Base-by-base conservation (phyloP, 164 flowering plant species). In the Saururus chinensis region DNA sequence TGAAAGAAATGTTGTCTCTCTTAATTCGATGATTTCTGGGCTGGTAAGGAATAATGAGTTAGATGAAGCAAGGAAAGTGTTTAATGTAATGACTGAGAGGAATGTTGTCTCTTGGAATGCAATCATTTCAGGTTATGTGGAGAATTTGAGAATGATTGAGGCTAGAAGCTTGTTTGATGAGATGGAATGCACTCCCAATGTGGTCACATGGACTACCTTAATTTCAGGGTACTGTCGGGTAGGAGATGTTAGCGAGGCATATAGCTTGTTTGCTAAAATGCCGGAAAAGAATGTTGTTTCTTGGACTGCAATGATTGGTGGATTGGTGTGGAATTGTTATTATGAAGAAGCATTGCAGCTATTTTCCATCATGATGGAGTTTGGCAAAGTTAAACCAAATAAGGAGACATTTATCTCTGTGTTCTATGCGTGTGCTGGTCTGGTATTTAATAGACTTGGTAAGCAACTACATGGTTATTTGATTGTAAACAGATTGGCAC, bases 251-350 rank as follows among this genome's bases (percentile, higher is more conserved):
- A 65, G 73, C 19, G 81, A 74, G 48, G 95, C 73, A 7, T 77
- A 75, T 74, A 42, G 37, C 11, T 57, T 84, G 56, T 87, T 87
- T 68, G 40, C 35, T 41, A 67, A 53, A 53, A 80, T 81, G 84
- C 89, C 89, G 0, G 71, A 66, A 40, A 77, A 74, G 73, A 83
- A 82, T 74, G 61, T 77, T 23, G 82, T 88, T 30, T 84, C 88
- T 51, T 85, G 86, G 84, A 88, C 89, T 0, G 90, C 86, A 20
- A 88, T 85, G 85, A 80, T 85, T 41, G 71, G 83, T 21, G 89
- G 96, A 24, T 81, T 79, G 60, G 60, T 81, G 13, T 76, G 87
- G 85, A 82, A 82, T 69, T 81, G 84, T 14, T 76, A 68, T 30
- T 74, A 66, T 56, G 56, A 74, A 61, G 78, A 78, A 49, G 81